These are phyloP conservation scores for Backusella sp. DNA, from an alignment of 192 early-diverging fungal species.

Conservation along the genomic window DNA sequence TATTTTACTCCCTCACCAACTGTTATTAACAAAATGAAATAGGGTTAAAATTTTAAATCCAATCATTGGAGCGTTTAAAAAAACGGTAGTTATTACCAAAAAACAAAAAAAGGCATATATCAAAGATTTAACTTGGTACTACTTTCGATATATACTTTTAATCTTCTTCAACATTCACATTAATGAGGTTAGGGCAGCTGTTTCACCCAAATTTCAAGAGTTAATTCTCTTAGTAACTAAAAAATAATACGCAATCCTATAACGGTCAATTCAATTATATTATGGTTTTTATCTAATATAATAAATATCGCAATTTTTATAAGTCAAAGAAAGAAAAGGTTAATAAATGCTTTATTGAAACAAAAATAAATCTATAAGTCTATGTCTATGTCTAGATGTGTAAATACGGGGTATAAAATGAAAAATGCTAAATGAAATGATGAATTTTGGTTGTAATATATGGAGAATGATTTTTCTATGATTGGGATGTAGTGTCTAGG, in stretches of 20 bases:
- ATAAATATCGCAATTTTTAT: background rate
- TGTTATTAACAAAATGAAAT: background rate
- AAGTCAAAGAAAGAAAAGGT: background rate
- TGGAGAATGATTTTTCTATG: background rate
- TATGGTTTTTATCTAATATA: no score
- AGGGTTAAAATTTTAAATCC: background rate
- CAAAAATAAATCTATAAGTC: background rate
- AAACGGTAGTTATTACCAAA: background rate
- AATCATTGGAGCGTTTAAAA: background rate
- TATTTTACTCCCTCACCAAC: background rate
- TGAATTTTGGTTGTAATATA: background rate
- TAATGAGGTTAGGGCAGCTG: background rate
- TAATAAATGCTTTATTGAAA: background rate
- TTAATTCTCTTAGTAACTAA: no score
- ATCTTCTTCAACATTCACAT: background rate
- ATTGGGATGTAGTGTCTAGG: background rate
- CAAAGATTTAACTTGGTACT: background rate
- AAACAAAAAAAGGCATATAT: background rate
- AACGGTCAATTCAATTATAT: no score
- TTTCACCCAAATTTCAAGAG: no score
- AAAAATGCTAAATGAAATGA: background rate
- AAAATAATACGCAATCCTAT: no score
- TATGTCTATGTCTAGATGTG: background rate
- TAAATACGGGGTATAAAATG: background rate
- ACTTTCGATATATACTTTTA: background rate